Evolutionary conservation across 176 grass and related monocot genomes (phyloP).

Genomic region (Hordeum vulgare): DNA sequence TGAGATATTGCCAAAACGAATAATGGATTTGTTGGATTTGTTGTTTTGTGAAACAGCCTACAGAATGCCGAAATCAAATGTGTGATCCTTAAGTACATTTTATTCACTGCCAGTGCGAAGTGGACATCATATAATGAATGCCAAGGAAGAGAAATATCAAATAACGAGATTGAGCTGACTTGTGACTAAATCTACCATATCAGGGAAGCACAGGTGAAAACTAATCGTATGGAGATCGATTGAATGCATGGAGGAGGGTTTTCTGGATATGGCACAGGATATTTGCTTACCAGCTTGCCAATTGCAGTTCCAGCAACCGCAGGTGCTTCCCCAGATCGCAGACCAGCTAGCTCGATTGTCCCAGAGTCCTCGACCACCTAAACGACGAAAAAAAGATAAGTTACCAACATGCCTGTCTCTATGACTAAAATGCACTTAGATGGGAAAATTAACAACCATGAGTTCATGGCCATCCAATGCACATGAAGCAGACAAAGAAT

Average conservation of each 20-base stretch:
- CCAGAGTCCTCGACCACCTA: conserved; percentile 80
- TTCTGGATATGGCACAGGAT: not conserved
- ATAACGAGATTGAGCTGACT: not conserved
- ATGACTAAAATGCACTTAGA: not conserved
- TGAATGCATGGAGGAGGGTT: not conserved
- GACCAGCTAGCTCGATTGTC: conserved; percentile 44
- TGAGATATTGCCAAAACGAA: too few species aligned
- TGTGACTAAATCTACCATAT: not conserved
- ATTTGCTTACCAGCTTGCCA: conserved; percentile 46
- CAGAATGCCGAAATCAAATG: not conserved
- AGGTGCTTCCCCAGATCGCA: conserved; percentile 24
- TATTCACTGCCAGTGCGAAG: not conserved
- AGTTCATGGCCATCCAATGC: not conserved
- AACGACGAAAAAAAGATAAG: not conserved
- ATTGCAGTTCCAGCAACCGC: conserved; percentile 52
- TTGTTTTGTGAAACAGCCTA: conserved; percentile 79
- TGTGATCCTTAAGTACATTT: conserved; percentile 6
- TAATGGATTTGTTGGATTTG: too few species aligned
- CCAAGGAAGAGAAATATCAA: not conserved
- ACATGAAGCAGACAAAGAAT: not conserved
- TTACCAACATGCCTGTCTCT: not conserved
- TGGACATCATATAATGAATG: not conserved
- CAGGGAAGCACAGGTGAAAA: not conserved
- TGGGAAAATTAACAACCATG: not conserved
- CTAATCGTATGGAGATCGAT: not conserved